Base-by-base conservation (phyloP, 805 yeast species). In the Candida caryicola region DNA sequence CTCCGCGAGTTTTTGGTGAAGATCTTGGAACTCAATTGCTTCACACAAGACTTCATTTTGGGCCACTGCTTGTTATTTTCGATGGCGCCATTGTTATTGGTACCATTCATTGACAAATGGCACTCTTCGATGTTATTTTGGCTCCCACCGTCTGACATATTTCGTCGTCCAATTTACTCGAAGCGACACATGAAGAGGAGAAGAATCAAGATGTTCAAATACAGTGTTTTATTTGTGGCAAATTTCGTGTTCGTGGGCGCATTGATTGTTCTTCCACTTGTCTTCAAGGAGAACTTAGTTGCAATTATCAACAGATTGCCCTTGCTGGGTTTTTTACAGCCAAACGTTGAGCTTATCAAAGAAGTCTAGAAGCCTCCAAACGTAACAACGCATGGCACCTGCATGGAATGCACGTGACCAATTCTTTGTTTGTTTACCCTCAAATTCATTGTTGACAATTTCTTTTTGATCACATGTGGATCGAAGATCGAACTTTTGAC, bases 71-170 rank as follows among this genome's bases (percentile, higher is more conserved):
- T 76, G 2, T 49, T 73, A 23, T 53, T 72, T 15, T 41, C 55
- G 3, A 49, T 74, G 49, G 52, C 64, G 7, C 77, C 77, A 1
- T 14, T 66, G 1, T 48, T 73, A 23, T 53, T 73, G 19, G 45
- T 75, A 9, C 81, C 81, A 8, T 71, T 60, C 39, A 50, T 68
- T 29, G 80, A 76, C 44, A 66, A 57, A 40, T 62, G 71, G 66
- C 81, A 76, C 47, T 61, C 77, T 1, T 50, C 66, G 25, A 64
- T 75, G 69, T 49, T 76, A 23, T 66, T 74, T 55, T 76, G 81
- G 81, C 47, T 73, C 13, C 66, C 59, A 36, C 71, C 76, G 3
- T 56, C 63, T 2, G 54, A 54, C 13, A 52, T 54, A 23, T 57
- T 70, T 38, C 49, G 64, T 4, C 63, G 60, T 3, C 67, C 66